These are phyloP conservation scores for Tephrocybe sp. DNA, from an alignment of 768 basidiomycete genomes.

Conservation along the genomic window DNA sequence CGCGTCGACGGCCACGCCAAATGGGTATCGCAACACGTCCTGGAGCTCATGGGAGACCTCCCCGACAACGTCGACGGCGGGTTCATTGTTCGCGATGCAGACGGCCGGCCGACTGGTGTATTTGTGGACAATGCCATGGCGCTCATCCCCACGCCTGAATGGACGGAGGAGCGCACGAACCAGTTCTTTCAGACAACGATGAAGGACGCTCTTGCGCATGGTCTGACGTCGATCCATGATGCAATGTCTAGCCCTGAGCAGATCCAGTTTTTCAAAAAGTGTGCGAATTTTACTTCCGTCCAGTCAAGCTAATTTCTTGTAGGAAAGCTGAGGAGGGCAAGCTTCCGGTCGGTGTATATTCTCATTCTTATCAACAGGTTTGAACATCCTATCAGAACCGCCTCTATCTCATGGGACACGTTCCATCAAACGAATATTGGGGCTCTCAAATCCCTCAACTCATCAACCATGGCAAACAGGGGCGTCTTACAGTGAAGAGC, in stretches of 20 bases:
- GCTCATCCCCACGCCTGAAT: slow-evolving; percentile 66
- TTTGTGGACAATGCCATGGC: slow-evolving; percentile 89
- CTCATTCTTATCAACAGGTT: neutral
- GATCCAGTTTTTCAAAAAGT: slow-evolving; percentile 70
- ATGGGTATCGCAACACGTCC: slow-evolving; percentile 80
- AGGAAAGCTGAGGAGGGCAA: slow-evolving; percentile 70
- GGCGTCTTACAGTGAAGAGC: slow-evolving; percentile 57
- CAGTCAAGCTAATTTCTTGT: neutral
- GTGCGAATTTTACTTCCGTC: neutral
- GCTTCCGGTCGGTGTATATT: slow-evolving; percentile 57
- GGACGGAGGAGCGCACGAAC: slow-evolving; percentile 58
- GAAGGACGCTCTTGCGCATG: slow-evolving; percentile 69
- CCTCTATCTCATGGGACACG: slow-evolving; percentile 60
- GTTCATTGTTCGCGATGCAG: slow-evolving; percentile 59
- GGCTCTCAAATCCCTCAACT: slow-evolving; percentile 60
- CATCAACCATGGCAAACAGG: slow-evolving; percentile 55
- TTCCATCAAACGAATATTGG: slow-evolving; percentile 61
- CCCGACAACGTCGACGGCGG: slow-evolving; percentile 73
- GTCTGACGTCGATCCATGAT: slow-evolving; percentile 88
- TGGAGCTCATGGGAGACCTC: slow-evolving; percentile 61
- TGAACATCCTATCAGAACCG: slow-evolving; percentile 41
- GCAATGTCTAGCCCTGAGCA: slow-evolving; percentile 52
- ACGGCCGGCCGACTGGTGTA: slow-evolving; percentile 73
- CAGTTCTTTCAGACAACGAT: slow-evolving; percentile 64
- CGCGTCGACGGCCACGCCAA: slow-evolving; percentile 84